A percentile compares a stretch with the other conserved stretches of the same genome.
Conservation (phyloP, 495 filamentous ascomycete genomes). For the Darksidea phi region DNA sequence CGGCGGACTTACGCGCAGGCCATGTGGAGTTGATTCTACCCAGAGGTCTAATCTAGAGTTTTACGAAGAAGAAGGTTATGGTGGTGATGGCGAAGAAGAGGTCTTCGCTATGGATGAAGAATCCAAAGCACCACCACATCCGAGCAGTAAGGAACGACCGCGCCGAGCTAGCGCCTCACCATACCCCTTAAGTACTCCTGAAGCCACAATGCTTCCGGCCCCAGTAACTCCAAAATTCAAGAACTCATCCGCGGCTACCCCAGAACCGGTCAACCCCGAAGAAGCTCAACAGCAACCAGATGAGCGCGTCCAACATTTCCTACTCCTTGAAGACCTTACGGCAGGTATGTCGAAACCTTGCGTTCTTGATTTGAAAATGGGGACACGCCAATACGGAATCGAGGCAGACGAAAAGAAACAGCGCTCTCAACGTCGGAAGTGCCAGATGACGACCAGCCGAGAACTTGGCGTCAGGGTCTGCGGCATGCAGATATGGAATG, state of each 20-base stretch:
- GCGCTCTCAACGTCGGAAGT: slow-evolving; percentile 87
- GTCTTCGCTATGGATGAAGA: slow-evolving; percentile 72
- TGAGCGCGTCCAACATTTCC: slow-evolving; percentile 83
- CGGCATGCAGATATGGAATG: slow-evolving; percentile 94
- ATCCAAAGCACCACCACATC: slow-evolving; percentile 7
- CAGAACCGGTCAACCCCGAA: slow-evolving; percentile 68
- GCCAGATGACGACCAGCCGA: slow-evolving; percentile 85
- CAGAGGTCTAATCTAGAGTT: slow-evolving; percentile 72
- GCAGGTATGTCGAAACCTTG: slow-evolving; percentile 95
- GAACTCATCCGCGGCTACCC: background rate
- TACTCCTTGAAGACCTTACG: slow-evolving; percentile 94
- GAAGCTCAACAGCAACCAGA: slow-evolving; percentile 69
- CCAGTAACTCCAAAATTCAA: slow-evolving; percentile 26
- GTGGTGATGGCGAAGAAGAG: slow-evolving; percentile 72
- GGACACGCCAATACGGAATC: slow-evolving; percentile 96
- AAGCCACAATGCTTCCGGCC: slow-evolving; percentile 32
- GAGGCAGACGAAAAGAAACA: slow-evolving; percentile 90
- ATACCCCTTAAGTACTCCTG: slow-evolving; percentile 2
- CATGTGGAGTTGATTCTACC: slow-evolving; percentile 59
- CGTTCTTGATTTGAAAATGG: slow-evolving; percentile 98
- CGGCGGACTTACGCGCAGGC: slow-evolving; percentile 69
- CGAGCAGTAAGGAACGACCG: background rate
- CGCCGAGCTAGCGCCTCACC: background rate
- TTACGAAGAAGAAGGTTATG: slow-evolving; percentile 83
- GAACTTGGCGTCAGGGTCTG: slow-evolving; percentile 91